Evolutionary conservation across 2,329 filamentous ascomycete species (phyloP), one percentile per base, ranked within the genome.

Genomic region (Aspergillus aculeatinus): DNA sequence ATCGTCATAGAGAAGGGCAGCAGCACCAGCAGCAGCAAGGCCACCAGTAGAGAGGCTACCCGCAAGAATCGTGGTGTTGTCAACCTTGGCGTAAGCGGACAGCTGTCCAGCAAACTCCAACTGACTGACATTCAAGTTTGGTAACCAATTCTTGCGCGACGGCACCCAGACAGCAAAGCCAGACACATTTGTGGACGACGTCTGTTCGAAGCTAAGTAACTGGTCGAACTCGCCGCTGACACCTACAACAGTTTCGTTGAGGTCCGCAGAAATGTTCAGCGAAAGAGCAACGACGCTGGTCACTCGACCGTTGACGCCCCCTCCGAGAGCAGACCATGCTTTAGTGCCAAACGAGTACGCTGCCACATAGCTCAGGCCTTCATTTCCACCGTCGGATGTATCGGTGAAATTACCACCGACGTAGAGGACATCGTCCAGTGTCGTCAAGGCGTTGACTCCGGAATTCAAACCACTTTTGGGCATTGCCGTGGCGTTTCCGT

Each of bases 161-260:
- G 91, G 91, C 7, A 98, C 89, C 95, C 95, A 99, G 42, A 98
- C 82, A 14, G 92, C 94, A 69, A 99, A 92, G 2, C 93, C 92
- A 54, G 86, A 77, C 0, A 87, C 89, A 9, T 83, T 69, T 29
- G 88, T 82, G 10, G 86, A 83, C 6, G 82, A 74, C 65, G 88
- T 88, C 64, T 81, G 81, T 39, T 80, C 67, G 67, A 92, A 94
- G 0, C 83, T 84, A 29, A 88, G 83, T 62, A 96, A 86, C 57
- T 87, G 80, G 16, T 85, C 83, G 74, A 99, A 99, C 61, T 86
- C 82, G 5, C 95, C 95, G 52, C 88, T 94, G 60, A 99, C 81
- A 1, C 89, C 87, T 63, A 98, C 83, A 23, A 89, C 91, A 12
- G 85, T 84, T 72, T 96, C 91, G 0, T 87, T 84, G 19, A 82